Conservation (phyloP, 306 rosid genomes). For the Cicer judaicum region DNA sequence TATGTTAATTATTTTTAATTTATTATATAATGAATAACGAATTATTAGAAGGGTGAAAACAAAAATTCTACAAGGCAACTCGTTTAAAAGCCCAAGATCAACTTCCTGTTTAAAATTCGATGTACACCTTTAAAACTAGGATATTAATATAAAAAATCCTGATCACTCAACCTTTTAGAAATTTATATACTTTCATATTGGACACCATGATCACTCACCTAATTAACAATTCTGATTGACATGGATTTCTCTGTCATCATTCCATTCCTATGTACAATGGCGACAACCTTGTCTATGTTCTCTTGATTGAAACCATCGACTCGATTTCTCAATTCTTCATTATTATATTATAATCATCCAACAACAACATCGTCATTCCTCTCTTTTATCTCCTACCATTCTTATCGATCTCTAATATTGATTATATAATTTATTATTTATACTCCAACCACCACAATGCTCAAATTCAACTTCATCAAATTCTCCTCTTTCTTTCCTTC, state of each 20-base stretch:
- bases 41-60: too few species aligned
- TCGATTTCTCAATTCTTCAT: neutral
- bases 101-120: too few species aligned
- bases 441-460: conserved; percentile 40
- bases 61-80: too few species aligned
- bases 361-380: conserved; percentile 11
- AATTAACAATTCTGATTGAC: neutral
- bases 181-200: too few species aligned
- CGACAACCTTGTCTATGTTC: neutral
- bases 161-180: too few species aligned
- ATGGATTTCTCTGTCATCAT: neutral
- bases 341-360: neutral
- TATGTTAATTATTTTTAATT: too few species aligned
- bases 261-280: conserved; percentile 1
- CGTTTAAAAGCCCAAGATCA: too few species aligned
- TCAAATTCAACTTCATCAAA: conserved; percentile 41
- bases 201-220: neutral
- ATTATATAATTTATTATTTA: neutral
- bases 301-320: neutral
- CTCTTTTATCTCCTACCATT: conserved; percentile 15
- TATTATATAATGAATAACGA: too few species aligned
- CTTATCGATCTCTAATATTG: neutral
- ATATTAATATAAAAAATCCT: too few species aligned
- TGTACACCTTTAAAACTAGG: too few species aligned
- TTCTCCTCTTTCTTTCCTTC: conserved; percentile 39